Evolutionary conservation across 2,329 filamentous ascomycete genomes (phyloP), one percentile per base, ranked within the genome.

Genomic region (Ophiosphaerella korrae): DNA sequence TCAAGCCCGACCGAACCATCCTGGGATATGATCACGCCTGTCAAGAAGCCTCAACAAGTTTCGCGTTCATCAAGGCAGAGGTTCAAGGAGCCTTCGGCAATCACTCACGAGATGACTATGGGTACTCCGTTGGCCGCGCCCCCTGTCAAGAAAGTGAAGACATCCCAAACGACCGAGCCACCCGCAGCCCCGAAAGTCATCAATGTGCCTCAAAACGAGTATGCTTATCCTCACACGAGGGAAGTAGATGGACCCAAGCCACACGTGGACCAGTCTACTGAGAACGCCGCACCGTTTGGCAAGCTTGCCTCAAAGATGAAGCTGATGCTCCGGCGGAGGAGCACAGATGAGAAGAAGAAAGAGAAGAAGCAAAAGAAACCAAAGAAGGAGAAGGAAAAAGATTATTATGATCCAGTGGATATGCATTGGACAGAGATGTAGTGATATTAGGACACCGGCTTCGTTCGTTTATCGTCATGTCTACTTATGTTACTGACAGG

Each of bases 351-450:
- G 21, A 62, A 67, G 45, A 64, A 66, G 52, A 64, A 63, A 26
- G 57, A 67, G 43, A 69, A 48, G 39, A 48, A 48, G 37, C 18
- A 21, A 21, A 21, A 21, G 18, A 21, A 21, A 4, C 18, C 18
- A 21, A 26, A 44, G 21, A 29, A 41, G 38, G 32, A 65, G 48
- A 62, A 58, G 44, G 48, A 52, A 38, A 59, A 57, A 37, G 50
- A 60, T 21, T 57, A 63, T 8, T 53, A 63, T 13, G 66, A 72
- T 18, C 51, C 72, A 3, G 66, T 68, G 37, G 71, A 66, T 18
- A 53, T 66, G 4, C 71, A 74, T 47, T 74, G 71, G 71, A 68
- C 71, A 7, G 71, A 74, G 48, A 69, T 74, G 63, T 73, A 7
- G 16, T 2, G 11, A 11, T 23, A 9, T 16, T 2, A 32, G 13